Evolutionary conservation across 2,329 filamentous ascomycete genomes (phyloP).

Genomic region (Colletotrichum tropicicola): DNA sequence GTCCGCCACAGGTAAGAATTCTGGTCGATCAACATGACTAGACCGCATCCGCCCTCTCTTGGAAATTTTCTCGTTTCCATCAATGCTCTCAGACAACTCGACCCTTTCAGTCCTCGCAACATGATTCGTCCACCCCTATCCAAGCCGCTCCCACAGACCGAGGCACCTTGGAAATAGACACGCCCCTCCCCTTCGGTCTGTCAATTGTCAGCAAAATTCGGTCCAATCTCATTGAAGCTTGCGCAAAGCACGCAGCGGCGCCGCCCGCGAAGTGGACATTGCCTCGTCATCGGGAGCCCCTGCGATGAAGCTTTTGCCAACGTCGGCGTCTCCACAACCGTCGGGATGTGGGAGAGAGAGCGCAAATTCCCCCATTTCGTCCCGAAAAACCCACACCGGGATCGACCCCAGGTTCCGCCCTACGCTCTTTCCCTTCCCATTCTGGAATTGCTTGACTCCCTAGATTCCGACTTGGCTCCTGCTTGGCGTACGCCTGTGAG

Average conservation of each 20-base stretch:
- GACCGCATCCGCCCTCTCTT: too few relatives aligned
- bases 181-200: not conserved
- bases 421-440: not conserved
- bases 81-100: too few relatives aligned
- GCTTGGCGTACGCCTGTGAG: not conserved
- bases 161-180: not conserved
- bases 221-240: slow-evolving; percentile 24
- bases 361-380: not conserved
- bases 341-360: slow-evolving; percentile 15
- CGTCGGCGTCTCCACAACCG: not conserved
- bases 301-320: not conserved
- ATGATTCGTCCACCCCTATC: slow-evolving; percentile 5
- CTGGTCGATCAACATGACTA: too few relatives aligned
- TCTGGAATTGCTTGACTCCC: not conserved
- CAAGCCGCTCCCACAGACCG: slow-evolving; percentile 18
- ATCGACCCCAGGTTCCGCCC: slow-evolving; percentile 4
- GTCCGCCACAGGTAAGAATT: too few relatives aligned
- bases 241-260: slow-evolving; percentile 9
- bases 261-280: slow-evolving; percentile 7
- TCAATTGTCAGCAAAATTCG: not conserved
- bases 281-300: slow-evolving; percentile 15
- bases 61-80: too few relatives aligned
- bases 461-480: not conserved
- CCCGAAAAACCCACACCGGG: slow-evolving; percentile 4
- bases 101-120: too few relatives aligned